Evolutionary conservation across 2,329 filamentous ascomycete genomes (phyloP), one percentile per base, ranked within the genome.

Genomic region (Gaeumannomyces sp.): DNA sequence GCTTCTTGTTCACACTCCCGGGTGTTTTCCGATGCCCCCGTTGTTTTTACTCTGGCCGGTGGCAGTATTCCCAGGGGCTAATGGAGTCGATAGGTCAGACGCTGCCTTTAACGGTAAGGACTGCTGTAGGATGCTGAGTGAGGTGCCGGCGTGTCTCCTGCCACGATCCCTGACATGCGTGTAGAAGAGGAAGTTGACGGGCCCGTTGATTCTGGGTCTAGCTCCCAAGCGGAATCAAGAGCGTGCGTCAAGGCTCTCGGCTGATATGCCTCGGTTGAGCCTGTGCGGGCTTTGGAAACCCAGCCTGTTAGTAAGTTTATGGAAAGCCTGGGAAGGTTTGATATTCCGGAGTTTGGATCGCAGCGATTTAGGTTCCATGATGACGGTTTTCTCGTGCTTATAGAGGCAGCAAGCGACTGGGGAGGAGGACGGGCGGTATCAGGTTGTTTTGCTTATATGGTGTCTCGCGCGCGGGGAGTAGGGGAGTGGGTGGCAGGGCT

Each of bases 231-330:
- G 11, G 57, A 13, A 19, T 35, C 59, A 28, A 25, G 27, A 28
- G 28, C 31, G 29, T 27, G 22, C 5, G 59, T 22, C 14, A 38
- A 16, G 31, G 59, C 31, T 60, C 59, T 60, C 8, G 59, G 59
- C 22, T 60, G 28, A 38, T 13, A 60, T 28, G 28, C 31, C 22
- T 60, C 59, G 27, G 27, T 25, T 10, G 31, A 19, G 59, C 27
- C 59, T 53, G 45, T 25, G 25, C 59, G 59, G 45, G 22, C n/a
- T 16, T 35, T 60, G 27, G 27, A n/a, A n/a, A 13, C 19, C 31
- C 28, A 60, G 59, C 31, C 31, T 60, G 19, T 60, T 31, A 60
- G 59, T 60, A 31, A 60, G 27, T 35, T 60, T 60, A 16, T 60
- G 59, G 29, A 60, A 35, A 22, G 59, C 59, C 14, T 35, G 59